phyloP scores from a whole-genome alignment of 495 filamentous ascomycete species.

The Podospora didyma region DNA sequence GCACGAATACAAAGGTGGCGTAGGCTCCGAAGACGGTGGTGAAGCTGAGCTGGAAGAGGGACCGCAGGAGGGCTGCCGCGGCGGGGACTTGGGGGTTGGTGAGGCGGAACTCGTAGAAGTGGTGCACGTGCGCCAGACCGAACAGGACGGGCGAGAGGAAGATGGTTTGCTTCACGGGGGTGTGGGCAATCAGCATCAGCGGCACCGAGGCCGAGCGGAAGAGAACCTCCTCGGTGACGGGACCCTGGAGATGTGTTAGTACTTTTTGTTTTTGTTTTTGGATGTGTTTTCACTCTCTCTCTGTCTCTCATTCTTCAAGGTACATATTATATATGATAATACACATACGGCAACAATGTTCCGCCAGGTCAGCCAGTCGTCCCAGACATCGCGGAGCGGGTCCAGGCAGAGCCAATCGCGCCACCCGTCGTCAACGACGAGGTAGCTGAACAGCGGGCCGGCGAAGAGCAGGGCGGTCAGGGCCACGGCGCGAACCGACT shows the following conservation, averaged over 20 bases:
- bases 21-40: slow-evolving; percentile 91
- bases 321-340: background rate
- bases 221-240: slow-evolving; percentile 87
- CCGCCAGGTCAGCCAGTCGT: slow-evolving; percentile 51
- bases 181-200: slow-evolving; percentile 70
- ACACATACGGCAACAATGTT: slow-evolving; percentile 47
- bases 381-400: slow-evolving; percentile 26
- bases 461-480: slow-evolving; percentile 78
- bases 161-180: slow-evolving; percentile 56
- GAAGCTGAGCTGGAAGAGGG: slow-evolving; percentile 82
- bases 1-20: slow-evolving; percentile 84
- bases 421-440: slow-evolving; percentile 70
- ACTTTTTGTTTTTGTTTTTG: background rate
- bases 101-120: slow-evolving; percentile 90
- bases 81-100: slow-evolving; percentile 68
- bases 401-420: slow-evolving; percentile 52
- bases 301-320: no score
- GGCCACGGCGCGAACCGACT: slow-evolving; percentile 53
- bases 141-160: slow-evolving; percentile 86
- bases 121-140: slow-evolving; percentile 91
- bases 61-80: slow-evolving; percentile 57
- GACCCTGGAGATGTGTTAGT: slow-evolving; percentile 53
- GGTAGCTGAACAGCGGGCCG: slow-evolving; percentile 76
- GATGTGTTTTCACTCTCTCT: background rate
- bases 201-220: slow-evolving; percentile 84